These are phyloP conservation scores for Phytophthora constricta DNA, from an alignment of 352 stramenopile genomes.

Conservation along the genomic window DNA sequence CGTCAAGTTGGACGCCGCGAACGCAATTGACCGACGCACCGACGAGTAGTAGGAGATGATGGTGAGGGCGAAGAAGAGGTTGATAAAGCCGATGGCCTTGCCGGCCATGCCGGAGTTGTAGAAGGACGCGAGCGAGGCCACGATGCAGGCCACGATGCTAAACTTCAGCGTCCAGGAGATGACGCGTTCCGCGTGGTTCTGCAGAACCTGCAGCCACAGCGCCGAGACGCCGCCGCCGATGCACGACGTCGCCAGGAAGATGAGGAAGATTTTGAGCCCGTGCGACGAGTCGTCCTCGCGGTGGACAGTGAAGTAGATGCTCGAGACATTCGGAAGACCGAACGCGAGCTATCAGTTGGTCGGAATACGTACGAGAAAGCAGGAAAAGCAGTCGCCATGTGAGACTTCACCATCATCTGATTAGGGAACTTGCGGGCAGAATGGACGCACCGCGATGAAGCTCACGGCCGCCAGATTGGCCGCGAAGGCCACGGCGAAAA, in stretches of 20 bases:
- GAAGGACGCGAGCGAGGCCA: slow-evolving; percentile 63
- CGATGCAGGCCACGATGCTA: slow-evolving; percentile 64
- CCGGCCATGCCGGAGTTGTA: slow-evolving; percentile 74
- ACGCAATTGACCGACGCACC: slow-evolving; percentile 72
- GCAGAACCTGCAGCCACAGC: slow-evolving; percentile 79
- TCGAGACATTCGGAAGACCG: slow-evolving; percentile 75
- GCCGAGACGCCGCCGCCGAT: slow-evolving; percentile 73
- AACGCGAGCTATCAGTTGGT: slow-evolving; percentile 77
- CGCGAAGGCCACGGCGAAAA: slow-evolving; percentile 71
- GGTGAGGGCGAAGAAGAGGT: slow-evolving; percentile 75
- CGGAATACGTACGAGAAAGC: slow-evolving; percentile 4
- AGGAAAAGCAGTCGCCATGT: slow-evolving; percentile 7
- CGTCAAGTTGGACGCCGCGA: slow-evolving; percentile 81
- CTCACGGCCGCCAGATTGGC: slow-evolving; percentile 62
- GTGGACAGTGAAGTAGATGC: slow-evolving; percentile 85
- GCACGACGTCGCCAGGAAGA: slow-evolving; percentile 70
- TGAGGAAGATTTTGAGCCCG: slow-evolving; percentile 73
- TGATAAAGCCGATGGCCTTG: slow-evolving; percentile 84
- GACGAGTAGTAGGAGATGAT: slow-evolving; percentile 74
- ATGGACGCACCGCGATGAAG: slow-evolving; percentile 60
- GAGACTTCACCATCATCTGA: slow-evolving; percentile 26
- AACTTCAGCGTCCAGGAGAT: slow-evolving; percentile 75
- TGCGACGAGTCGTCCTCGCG: slow-evolving; percentile 64
- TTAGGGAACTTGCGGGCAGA: background rate
- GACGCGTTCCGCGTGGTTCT: slow-evolving; percentile 70